These are phyloP conservation scores for Yamadazyma mexicana DNA, from an alignment of 1,139 yeast species.

Conservation along the genomic window DNA sequence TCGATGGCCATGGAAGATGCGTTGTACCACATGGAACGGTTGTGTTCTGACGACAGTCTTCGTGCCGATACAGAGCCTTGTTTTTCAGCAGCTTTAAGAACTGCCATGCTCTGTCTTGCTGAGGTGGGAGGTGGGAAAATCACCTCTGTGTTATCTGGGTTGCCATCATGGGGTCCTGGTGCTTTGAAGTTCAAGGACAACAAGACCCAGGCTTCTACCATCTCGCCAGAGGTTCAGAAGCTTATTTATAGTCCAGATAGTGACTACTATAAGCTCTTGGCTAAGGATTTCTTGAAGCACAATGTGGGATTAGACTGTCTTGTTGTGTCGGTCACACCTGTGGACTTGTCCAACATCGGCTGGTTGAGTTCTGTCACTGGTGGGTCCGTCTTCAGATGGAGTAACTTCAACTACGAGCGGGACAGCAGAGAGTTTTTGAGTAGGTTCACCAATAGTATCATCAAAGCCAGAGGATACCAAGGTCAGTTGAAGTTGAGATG, in stretches of 20 bases:
- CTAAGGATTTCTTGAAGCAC: conserved; percentile 53
- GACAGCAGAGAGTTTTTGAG: conserved; percentile 70
- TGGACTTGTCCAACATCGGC: conserved; percentile 76
- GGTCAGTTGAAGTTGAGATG: conserved; percentile 84
- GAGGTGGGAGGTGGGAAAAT: conserved; percentile 80
- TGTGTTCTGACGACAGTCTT: conserved; percentile 38
- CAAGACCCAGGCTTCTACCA: conserved; percentile 29
- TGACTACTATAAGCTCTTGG: conserved; percentile 62
- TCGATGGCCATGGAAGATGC: conserved; percentile 67
- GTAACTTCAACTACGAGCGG: conserved; percentile 64
- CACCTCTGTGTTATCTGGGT: conserved; percentile 60
- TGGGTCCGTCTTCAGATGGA: conserved; percentile 66
- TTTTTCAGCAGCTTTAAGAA: conserved; percentile 75
- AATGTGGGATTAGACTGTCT: conserved; percentile 80
- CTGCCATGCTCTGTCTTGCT: conserved; percentile 64
- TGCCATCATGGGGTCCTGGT: conserved; percentile 89
- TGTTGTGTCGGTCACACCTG: conserved; percentile 62
- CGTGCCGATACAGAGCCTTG: conserved; percentile 64
- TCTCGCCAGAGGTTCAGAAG: conserved; percentile 54
- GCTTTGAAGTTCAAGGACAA: conserved; percentile 57
- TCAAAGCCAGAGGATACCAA: conserved; percentile 64
- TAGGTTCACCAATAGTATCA: conserved; percentile 53
- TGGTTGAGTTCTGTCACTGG: conserved; percentile 69
- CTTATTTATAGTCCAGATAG: conserved; percentile 57
- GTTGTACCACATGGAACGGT: conserved; percentile 56